Base-by-base conservation (phyloP, 768 basidiomycete species). In the Rubroboletus satanas region DNA sequence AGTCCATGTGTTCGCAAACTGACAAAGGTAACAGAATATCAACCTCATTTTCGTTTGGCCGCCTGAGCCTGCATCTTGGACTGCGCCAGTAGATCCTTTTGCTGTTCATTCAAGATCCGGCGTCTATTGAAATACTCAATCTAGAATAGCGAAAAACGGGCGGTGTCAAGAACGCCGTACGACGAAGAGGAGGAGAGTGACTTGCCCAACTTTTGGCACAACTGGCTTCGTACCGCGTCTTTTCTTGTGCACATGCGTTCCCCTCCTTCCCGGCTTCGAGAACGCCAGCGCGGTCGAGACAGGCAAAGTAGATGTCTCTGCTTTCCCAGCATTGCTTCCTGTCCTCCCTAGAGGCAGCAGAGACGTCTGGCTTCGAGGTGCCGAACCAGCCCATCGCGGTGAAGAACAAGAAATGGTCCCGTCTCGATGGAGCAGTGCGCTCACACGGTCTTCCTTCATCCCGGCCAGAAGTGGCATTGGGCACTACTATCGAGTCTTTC, bases 91-190 rank as follows among this genome's bases (percentile, higher is more conserved):
- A 86, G 74, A 38, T 84, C 83, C 64, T 86, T 89, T 71, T 92
- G 90, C 53, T 84, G 83, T 56, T 88, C 89, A 9, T 83, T 88
- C 49, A 94, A 80, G 35, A 91, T 81, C 50, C 94, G 79, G 35
- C 93, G 83, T 68, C 92, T 89, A 75, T 97, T 96, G 66, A 98
- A 97, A 70, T 98, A 96, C 28, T 90, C 90, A 63, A 98, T 87
- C 95, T 98, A 61, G 33, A 57, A 39, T 10, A 10, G 38, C 11
- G 26, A 29, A 23, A 54, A 49, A 21, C 29, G 49, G 44, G 33
- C 15, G 8, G 28, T 32, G 47, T 51, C 49, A 52, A 36, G 38
- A n/a, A 39, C 18, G 44, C 37, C 38, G 51, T n/a, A 45, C 35
- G 44, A 39, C 33, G 33, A 59, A 51, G 50, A 38, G 21, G 17